Evolutionary conservation across 768 basidiomycete species (phyloP).

Genomic region (Wakefieldia striispora): DNA sequence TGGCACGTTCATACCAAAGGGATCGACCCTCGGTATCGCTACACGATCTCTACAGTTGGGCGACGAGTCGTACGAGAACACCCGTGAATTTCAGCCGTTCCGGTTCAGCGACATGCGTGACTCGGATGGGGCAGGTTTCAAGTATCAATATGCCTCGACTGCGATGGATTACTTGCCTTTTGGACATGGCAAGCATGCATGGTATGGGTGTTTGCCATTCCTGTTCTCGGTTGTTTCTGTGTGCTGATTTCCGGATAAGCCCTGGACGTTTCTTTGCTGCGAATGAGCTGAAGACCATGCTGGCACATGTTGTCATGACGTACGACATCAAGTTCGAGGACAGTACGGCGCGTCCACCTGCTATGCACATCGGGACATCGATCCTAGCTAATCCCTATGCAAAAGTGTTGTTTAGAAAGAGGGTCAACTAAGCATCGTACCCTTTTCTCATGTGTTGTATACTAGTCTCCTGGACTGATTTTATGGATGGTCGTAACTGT

Average conservation of each 20-base stretch:
- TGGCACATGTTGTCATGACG: conserved; percentile 10
- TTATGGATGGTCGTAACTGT: too few species aligned
- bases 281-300: conserved; percentile 8
- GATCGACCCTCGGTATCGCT: conserved; percentile 24
- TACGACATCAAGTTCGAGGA: conserved; percentile 11
- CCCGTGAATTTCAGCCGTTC: conserved; percentile 39
- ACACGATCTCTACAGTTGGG: conserved; percentile 21
- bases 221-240: too few species aligned
- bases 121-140: conserved; percentile 27
- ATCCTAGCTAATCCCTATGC: not conserved
- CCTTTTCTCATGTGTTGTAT: too few species aligned
- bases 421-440: not conserved
- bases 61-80: conserved; percentile 27
- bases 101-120: conserved; percentile 25
- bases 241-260: not conserved
- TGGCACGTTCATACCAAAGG: conserved; percentile 31
- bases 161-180: conserved; percentile 35
- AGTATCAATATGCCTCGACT: conserved; percentile 35
- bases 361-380: not conserved
- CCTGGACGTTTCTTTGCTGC: conserved; percentile 17
- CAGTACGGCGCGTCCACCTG: not conserved
- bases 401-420: conserved; percentile 4
- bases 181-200: conserved; percentile 27
- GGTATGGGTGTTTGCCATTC: not conserved
- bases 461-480: too few species aligned